Evolutionary conservation across 495 filamentous ascomycete genomes (phyloP).

Genomic region (Cudoniella acicularis): DNA sequence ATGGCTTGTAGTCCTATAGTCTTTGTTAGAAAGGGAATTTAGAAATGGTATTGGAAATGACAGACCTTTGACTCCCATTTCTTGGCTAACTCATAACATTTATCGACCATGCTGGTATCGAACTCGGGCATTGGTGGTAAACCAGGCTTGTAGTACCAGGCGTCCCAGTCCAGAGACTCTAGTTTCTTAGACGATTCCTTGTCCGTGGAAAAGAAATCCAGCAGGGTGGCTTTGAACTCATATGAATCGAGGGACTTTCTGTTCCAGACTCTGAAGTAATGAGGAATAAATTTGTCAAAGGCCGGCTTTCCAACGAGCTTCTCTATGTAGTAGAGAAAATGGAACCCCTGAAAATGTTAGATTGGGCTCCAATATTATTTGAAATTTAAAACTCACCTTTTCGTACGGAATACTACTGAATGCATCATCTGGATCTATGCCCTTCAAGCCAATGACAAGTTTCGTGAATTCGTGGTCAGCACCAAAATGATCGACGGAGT

Average conservation of each 20-base stretch:
- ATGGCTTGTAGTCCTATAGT: constrained; percentile 57
- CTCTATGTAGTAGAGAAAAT: constrained; percentile 81
- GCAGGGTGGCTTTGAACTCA: constrained; percentile 84
- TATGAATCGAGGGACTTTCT: constrained; percentile 82
- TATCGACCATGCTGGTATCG: constrained; percentile 81
- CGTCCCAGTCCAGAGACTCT: constrained; percentile 77
- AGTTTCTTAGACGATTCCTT: constrained; percentile 62
- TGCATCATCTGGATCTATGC: constrained; percentile 90
- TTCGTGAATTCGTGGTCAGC: constrained; percentile 89
- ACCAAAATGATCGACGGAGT: constrained; percentile 73
- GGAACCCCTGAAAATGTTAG: constrained; percentile 55
- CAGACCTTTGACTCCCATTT: constrained; percentile 61
- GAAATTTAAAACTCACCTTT: constrained; percentile 47
- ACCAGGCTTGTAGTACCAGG: constrained; percentile 79
- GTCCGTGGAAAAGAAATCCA: constrained; percentile 77
- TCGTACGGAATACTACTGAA: constrained; percentile 85
- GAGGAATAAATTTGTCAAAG: constrained; percentile 90
- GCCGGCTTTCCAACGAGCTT: constrained; percentile 76
- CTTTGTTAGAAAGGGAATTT: constrained; percentile 6
- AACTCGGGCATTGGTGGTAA: constrained; percentile 87
- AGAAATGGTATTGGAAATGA: neutral
- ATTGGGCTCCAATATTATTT: constrained; percentile 36
- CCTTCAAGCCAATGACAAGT: constrained; percentile 78
- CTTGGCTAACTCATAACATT: constrained; percentile 74
- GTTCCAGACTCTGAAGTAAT: constrained; percentile 84